Evolutionary conservation across 306 rosid genomes (phyloP), one percentile per base, ranked within the genome.

Genomic region (Psophocarpus tetragonolobus): DNA sequence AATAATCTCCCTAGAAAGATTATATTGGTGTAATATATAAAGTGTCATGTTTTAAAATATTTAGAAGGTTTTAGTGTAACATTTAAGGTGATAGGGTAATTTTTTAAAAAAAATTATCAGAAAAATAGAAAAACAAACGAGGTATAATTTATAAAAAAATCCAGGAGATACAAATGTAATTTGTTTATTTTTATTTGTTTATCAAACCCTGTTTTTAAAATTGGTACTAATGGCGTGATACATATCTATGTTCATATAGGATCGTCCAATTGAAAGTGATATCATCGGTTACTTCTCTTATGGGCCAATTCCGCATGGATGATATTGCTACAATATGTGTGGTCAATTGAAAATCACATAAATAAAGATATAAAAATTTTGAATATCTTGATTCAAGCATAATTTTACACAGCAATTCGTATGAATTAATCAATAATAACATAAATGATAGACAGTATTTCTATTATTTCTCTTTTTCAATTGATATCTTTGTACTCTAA

Each of bases 291-390:
- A 5, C 57, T 50, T 29, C 30, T 70, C 1, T 26, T 29, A 51
- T 38, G 57, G 68, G 56, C 8, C 26, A 21, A 58, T 42, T 57
- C 26, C 18, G 47, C 76, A 33, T 13, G 58, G 26, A 56, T 38
- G 54, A 8, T 26, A 36, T 30, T 23, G 30, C 68, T 10, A 26
- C 39, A 73, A 38, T 39, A 24, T 5, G 45, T 68, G 17, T 57
- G 71, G 27, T 69, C 53, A 69, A 78, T 57, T 7, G 42, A 58
- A 60, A 56, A 73, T 56, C 68, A 73, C 68, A 35, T 74, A 47
- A 45, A 63, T 26, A 42, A 24, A 73, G 26, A 23, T 26, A 41
- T 57, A 2, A 24, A 48, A 26, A 23, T 45, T 18, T 13, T 1
- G 36, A 62, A 44, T 53, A 75, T 62, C 69, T 33, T 38, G 3